Percentiles rank a stretch among this genome's conserved stretches.
Evolutionary conservation across 352 stramenopile species (phyloP).

Genomic region (Phytophthora quininea): DNA sequence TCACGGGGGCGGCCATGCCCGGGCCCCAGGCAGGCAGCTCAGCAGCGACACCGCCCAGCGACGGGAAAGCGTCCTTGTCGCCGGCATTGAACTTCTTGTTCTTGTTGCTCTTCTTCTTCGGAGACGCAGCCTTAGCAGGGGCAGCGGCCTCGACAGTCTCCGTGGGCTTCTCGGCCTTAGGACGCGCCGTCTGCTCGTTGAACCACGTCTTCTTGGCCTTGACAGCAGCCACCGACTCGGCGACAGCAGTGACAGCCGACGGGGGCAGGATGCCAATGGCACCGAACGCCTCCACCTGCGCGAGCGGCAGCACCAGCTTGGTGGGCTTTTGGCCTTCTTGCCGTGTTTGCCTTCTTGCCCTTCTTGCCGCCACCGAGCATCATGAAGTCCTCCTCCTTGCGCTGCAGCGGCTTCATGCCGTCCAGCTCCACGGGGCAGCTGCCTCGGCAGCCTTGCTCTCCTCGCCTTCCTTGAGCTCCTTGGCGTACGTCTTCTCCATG

Average conservation of each 20-base stretch:
- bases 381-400: constrained; percentile 89
- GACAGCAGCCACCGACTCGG: constrained; percentile 91
- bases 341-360: constrained; percentile 57
- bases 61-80: constrained; percentile 83
- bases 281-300: constrained; percentile 91
- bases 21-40: constrained; percentile 64
- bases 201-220: constrained; percentile 96
- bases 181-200: constrained; percentile 63
- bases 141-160: constrained; percentile 23
- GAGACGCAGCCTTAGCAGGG: constrained; percentile 40
- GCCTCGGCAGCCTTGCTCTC: constrained; percentile 45
- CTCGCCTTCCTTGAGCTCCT: constrained; percentile 74
- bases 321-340: constrained; percentile 83
- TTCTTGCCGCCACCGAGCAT: constrained; percentile 72
- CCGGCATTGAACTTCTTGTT: constrained; percentile 86
- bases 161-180: constrained; percentile 44
- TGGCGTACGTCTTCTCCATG: constrained; percentile 92
- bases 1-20: constrained; percentile 50
- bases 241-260: constrained; percentile 80
- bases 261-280: constrained; percentile 92
- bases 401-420: constrained; percentile 91
- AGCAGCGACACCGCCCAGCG: constrained; percentile 59
- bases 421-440: constrained; percentile 84
- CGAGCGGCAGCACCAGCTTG: constrained; percentile 81
- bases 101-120: constrained; percentile 77